Conservation (phyloP, 2,329 filamentous ascomycete genomes). For the Alternaria atra region DNA sequence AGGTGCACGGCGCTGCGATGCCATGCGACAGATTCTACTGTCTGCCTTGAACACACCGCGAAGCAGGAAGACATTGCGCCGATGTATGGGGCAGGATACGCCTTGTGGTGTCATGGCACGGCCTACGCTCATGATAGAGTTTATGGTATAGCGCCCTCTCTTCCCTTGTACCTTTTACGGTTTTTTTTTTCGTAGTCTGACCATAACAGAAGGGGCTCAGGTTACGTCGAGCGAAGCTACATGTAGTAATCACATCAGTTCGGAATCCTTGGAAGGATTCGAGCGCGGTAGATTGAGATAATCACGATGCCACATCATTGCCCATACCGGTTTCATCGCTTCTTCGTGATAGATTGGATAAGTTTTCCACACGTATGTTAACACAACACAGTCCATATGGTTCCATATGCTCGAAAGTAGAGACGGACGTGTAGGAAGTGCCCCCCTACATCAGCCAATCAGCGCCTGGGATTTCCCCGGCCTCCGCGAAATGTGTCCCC, state of each 20-base stretch:
- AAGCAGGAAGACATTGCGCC: neutral
- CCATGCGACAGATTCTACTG: neutral
- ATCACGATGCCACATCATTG: neutral
- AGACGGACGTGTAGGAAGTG: neutral
- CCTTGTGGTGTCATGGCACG: neutral
- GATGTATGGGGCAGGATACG: neutral
- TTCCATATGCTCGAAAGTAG: neutral
- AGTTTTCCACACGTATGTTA: neutral
- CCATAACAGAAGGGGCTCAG: constrained; percentile 8
- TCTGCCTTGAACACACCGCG: no score
- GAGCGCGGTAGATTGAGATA: neutral
- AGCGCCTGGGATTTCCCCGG: constrained; percentile 21
- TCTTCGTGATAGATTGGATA: neutral
- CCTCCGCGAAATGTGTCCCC: constrained; percentile 34
- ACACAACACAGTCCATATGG: neutral
- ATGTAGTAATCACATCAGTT: neutral
- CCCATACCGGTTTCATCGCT: neutral
- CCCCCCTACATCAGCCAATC: constrained; percentile 24
- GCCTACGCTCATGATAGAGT: neutral
- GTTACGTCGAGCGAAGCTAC: neutral
- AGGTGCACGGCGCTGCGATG: neutral
- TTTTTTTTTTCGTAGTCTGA: constrained; percentile 11
- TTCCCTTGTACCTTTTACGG: neutral
- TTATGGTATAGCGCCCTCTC: constrained; percentile 16
- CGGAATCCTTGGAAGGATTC: neutral